These are phyloP conservation scores for Hypoxylon lienhwacheense DNA, from an alignment of 495 filamentous ascomycete species.

Conservation along the genomic window DNA sequence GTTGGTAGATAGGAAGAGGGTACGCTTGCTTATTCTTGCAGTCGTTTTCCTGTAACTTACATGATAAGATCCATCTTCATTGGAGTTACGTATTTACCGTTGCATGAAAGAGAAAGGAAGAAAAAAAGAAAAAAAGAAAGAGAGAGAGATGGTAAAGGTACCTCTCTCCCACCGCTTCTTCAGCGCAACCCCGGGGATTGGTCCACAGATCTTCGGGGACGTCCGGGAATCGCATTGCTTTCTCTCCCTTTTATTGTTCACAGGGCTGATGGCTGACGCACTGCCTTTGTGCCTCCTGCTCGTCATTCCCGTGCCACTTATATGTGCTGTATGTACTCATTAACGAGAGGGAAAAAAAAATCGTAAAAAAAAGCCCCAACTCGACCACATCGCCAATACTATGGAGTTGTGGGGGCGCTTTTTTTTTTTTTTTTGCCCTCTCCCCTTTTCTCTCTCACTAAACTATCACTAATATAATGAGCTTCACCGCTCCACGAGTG, in stretches of 20 bases:
- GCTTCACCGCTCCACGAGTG: too few species aligned
- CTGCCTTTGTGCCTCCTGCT: slow-evolving; percentile 23
- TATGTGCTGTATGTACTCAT: not conserved
- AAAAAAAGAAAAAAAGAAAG: too few species aligned
- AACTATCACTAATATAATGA: too few species aligned
- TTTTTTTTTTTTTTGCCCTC: not conserved
- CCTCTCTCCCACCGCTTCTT: slow-evolving; percentile 29
- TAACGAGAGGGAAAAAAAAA: slow-evolving; percentile 19
- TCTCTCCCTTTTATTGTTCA: slow-evolving; percentile 5
- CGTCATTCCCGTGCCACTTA: slow-evolving; percentile 26
- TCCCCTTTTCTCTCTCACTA: not conserved
- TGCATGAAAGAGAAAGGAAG: slow-evolving; percentile 24
- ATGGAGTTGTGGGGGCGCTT: slow-evolving; percentile 16
- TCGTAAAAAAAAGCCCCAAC: not conserved
- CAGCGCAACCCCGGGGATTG: slow-evolving; percentile 32
- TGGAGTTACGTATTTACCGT: slow-evolving; percentile 30
- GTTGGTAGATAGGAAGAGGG: slow-evolving; percentile 19
- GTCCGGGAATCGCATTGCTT: slow-evolving; percentile 27
- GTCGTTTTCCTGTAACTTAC: slow-evolving; percentile 8
- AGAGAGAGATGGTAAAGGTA: slow-evolving; percentile 20
- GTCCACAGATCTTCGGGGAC: slow-evolving; percentile 30
- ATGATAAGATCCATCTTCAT: slow-evolving; percentile 11
- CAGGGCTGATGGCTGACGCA: slow-evolving; percentile 35
- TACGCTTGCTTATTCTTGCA: slow-evolving; percentile 5
- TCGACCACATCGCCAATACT: too few species aligned